Base-by-base conservation (phyloP, 345 rosid genomes). In the Fremontodendron californicum region DNA sequence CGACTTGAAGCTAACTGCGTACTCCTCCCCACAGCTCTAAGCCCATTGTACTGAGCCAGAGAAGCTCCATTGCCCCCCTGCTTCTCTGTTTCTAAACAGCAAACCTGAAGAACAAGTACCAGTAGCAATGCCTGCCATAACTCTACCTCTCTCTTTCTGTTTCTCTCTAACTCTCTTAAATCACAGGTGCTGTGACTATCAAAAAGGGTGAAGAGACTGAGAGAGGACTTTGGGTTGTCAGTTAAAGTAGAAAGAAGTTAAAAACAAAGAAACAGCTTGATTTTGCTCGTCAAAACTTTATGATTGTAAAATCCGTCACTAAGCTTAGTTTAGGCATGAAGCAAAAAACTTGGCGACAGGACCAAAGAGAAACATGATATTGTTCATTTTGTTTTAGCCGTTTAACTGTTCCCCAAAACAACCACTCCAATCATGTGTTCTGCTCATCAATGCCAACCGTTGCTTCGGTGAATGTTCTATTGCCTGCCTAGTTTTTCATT, bases 111-210 rank as follows among this genome's bases (percentile, higher is more conserved):
- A 81, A 65, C 77, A 82, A 74, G 78, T 63, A 33, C 74, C 78
- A n/a, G 61, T 16, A 6, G 81, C 78, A 83, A 86, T 12, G 73
- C 83, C 74, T 55, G 89, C 87, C 90, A 87, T 89, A 15, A 10
- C 65, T 78, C 23, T 2, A 57, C 58, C 71, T 57, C 45, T 58
- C 48, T 46, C 79, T 73, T 10, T 39, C 71, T 58, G 40, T 65
- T 58, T 40, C 80, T 68, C 39, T 54, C 40, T 23, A 39, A n/a
- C 73, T 58, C 33, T 68, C 21, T 68, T 10, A 33, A 11, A 7
- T 15, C 7, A 45, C 15, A 45, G n/a, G n/a, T 4, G n/a, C 19
- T 37, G 52, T 19, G 29, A 49, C 61, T 12, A 21, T 2, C 23
- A 55, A 21, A 55, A 9, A 21, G 10, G 31, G 31, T 55, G 61